Conservation (phyloP, 352 stramenopile species). For the Phytophthora chlamydospora region DNA sequence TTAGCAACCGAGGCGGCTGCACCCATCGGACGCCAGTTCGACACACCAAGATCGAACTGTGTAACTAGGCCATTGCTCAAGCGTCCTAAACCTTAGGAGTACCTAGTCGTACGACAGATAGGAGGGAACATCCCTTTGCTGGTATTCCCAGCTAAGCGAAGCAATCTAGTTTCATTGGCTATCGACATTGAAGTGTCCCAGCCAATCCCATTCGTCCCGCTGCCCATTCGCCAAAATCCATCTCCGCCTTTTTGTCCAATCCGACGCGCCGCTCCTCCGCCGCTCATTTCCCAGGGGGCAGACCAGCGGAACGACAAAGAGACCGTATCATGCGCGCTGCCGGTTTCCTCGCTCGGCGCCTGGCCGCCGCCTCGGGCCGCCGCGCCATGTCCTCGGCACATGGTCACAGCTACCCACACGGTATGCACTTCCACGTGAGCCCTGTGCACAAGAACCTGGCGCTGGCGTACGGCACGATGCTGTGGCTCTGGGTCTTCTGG, state of each 20-base stretch:
- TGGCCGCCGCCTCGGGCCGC: conserved; percentile 43
- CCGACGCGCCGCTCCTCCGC: conserved; percentile 9
- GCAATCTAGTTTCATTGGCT: too few relatives aligned
- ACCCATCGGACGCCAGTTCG: too few relatives aligned
- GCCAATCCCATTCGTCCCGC: background rate
- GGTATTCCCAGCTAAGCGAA: too few relatives aligned
- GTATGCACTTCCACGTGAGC: conserved; percentile 91
- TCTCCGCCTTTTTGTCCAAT: conserved; percentile 22
- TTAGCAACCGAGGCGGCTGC: too few relatives aligned
- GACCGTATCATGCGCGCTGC: conserved; percentile 40
- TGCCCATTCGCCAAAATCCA: conserved; percentile 16
- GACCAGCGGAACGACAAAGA: conserved; percentile 28
- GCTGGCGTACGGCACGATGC: conserved; percentile 88
- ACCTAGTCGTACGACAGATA: too few relatives aligned
- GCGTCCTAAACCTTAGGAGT: too few relatives aligned
- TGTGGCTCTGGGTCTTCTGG: conserved; percentile 92
- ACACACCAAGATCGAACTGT: too few relatives aligned
- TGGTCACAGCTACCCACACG: conserved; percentile 74
- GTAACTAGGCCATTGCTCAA: too few relatives aligned
- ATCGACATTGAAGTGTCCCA: background rate
- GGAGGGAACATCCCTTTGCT: too few relatives aligned
- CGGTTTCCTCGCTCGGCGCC: conserved; percentile 58
- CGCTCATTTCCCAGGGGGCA: conserved; percentile 30
- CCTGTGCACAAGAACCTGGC: conserved; percentile 88
- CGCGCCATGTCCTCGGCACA: conserved; percentile 69